Base-by-base conservation (phyloP, 768 basidiomycete species). In the Auricularia cornea region DNA sequence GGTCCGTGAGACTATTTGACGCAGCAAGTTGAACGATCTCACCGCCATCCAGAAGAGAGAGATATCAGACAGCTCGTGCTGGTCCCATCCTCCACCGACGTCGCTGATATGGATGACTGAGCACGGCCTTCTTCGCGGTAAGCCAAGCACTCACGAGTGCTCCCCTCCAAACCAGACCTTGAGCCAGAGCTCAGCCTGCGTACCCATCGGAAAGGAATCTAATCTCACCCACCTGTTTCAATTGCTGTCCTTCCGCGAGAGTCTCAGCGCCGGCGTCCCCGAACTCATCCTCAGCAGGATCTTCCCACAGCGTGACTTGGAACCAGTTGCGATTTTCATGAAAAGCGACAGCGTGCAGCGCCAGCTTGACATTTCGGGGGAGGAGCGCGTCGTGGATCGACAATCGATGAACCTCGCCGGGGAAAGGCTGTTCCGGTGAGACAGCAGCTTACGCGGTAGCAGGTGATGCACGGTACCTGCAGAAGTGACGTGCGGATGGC, bases 101-200 rank as follows among this genome's bases (percentile, higher is more conserved):
- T 70, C 69, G 18, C 44, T 48, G 23, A 1, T 8, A 8, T 8
- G 8, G 38, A 40, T 8, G 38, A 40, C 8, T 40, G 8, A 40
- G 38, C 8, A 40, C 8, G 8, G 38, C 8, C 18, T 40, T 18
- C 8, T 8, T 8, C 8, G 38, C 8, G 38, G 18, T 40, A 8
- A 40, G 38, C 38, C 38, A 40, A 18, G 18, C 38, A 40, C 38
- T 40, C 20, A 48, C 54, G 62, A 63, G 44, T 73, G 72, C 3
- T 52, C 66, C 0, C 72, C 73, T 0, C 70, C 62, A 40, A 74
- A 72, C 70, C 71, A 74, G 1, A 65, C 61, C 67, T 73, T n/a
- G n/a, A 63, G 3, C 54, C 29, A 1, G 61, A 11, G 10, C n/a
- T 18, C 8, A 40, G 8, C 18, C 18, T 8, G 38, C 38, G 38